Percentiles rank a stretch among this genome's conserved stretches.
These are phyloP conservation scores for Lyophyllum atratum DNA, from an alignment of 768 basidiomycete genomes.

Conservation along the genomic window DNA sequence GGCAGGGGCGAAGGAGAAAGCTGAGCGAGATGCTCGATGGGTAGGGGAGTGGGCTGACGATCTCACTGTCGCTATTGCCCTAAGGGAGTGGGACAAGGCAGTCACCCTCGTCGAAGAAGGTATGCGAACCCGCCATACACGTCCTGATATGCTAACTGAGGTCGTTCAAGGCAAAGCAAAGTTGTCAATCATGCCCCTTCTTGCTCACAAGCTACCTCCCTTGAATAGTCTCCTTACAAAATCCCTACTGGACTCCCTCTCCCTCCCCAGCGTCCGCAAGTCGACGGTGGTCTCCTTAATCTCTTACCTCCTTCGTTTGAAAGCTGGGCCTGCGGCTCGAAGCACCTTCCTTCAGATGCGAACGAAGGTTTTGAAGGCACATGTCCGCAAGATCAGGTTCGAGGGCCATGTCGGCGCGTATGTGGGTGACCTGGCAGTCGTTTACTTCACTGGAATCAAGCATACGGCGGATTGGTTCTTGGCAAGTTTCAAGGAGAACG, in stretches of 20 bases:
- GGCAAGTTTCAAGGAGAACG: conserved; percentile 93
- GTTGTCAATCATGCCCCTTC: conserved; percentile 51
- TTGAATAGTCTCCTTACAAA: conserved; percentile 70
- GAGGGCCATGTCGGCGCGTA: conserved; percentile 88
- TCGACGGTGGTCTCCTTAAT: conserved; percentile 71
- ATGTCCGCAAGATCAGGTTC: conserved; percentile 86
- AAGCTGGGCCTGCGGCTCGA: conserved; percentile 76
- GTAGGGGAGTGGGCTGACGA: conserved; percentile 91
- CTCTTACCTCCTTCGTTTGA: conserved; percentile 70
- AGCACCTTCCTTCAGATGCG: conserved; percentile 83
- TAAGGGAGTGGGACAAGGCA: conserved; percentile 87
- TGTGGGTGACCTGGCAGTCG: conserved; percentile 83
- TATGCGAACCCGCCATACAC: conserved; percentile 23
- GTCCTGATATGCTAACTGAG: not conserved
- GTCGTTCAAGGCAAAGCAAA: conserved; percentile 56
- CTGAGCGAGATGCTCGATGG: conserved; percentile 83
- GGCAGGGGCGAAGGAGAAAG: conserved; percentile 65
- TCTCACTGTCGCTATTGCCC: conserved; percentile 85
- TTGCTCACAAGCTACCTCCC: conserved; percentile 60
- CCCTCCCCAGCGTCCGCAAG: conserved; percentile 77
- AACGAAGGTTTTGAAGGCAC: conserved; percentile 67
- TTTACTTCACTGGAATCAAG: conserved; percentile 93
- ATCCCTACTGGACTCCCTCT: conserved; percentile 73
- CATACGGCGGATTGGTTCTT: conserved; percentile 99
- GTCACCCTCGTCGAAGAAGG: conserved; percentile 86